These are phyloP conservation scores for Pyrrhoderma noxium DNA, from an alignment of 1,284 basidiomycete species.

Conservation along the genomic window DNA sequence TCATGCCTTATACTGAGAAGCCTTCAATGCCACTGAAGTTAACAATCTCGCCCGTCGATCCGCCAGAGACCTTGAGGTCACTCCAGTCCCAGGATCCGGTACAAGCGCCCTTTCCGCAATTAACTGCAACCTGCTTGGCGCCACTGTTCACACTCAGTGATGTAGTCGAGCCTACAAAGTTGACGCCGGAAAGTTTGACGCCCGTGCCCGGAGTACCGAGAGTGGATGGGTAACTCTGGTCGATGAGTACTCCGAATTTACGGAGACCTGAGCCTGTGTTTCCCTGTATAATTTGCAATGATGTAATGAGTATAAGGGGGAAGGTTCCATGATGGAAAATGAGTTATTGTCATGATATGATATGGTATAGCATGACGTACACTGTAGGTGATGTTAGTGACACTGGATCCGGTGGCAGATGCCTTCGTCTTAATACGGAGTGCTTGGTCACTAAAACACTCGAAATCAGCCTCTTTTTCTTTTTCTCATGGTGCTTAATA, in stretches of 20 bases:
- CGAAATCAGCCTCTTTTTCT: background rate
- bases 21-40: slow-evolving; percentile 32
- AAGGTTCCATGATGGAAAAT: no score
- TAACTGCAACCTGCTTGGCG: slow-evolving; percentile 34
- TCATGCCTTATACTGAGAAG: slow-evolving; percentile 27
- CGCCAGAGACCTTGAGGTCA: slow-evolving; percentile 38
- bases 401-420: slow-evolving; percentile 32
- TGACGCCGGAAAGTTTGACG: slow-evolving; percentile 23
- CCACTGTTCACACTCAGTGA: slow-evolving; percentile 30
- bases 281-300: slow-evolving; percentile 24
- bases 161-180: slow-evolving; percentile 28
- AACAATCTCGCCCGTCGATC: slow-evolving; percentile 31
- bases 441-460: slow-evolving; percentile 30
- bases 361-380: slow-evolving; percentile 18
- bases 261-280: slow-evolving; percentile 37
- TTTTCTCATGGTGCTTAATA: background rate
- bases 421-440: slow-evolving; percentile 42
- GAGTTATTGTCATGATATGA: slow-evolving; percentile 4
- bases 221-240: slow-evolving; percentile 40
- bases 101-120: slow-evolving; percentile 41
- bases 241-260: slow-evolving; percentile 39
- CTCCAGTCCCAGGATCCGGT: slow-evolving; percentile 47
- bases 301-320: no score
- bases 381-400: slow-evolving; percentile 37
- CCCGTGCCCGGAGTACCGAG: slow-evolving; percentile 44